These are phyloP conservation scores for Brassica incana DNA, from an alignment of 345 rosid species.

Conservation along the genomic window DNA sequence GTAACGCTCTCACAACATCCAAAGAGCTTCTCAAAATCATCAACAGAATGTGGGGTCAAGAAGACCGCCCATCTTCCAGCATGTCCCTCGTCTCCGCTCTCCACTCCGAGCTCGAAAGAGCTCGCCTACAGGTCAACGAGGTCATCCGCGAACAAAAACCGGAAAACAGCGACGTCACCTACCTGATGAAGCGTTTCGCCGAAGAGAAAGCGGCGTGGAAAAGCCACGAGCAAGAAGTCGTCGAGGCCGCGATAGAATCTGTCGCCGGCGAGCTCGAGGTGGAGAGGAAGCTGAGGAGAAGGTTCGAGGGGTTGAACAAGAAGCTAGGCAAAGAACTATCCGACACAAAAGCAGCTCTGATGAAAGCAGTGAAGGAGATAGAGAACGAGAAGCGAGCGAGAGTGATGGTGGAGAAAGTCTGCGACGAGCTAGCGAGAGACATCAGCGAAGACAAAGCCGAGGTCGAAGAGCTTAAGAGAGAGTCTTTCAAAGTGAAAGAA, in stretches of 20 bases:
- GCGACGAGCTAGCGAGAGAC: slow-evolving; percentile 75
- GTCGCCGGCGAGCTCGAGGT: slow-evolving; percentile 86
- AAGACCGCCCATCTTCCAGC: slow-evolving; percentile 86
- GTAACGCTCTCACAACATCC: slow-evolving; percentile 92
- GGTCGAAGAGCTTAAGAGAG: slow-evolving; percentile 66
- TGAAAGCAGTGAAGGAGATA: slow-evolving; percentile 73
- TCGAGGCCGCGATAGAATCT: slow-evolving; percentile 92
- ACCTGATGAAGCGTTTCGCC: slow-evolving; percentile 86
- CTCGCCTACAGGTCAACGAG: slow-evolving; percentile 87
- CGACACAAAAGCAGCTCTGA: slow-evolving; percentile 67
- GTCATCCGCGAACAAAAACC: slow-evolving; percentile 75
- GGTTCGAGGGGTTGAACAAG: slow-evolving; percentile 90
- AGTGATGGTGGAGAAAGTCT: slow-evolving; percentile 74
- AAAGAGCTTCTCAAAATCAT: slow-evolving; percentile 91
- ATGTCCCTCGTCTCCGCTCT: slow-evolving; percentile 92
- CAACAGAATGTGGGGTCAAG: slow-evolving; percentile 89
- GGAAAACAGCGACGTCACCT: slow-evolving; percentile 70
- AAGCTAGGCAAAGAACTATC: slow-evolving; percentile 83
- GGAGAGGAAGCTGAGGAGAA: slow-evolving; percentile 81
- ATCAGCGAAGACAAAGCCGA: slow-evolving; percentile 62
- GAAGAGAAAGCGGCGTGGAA: slow-evolving; percentile 95
- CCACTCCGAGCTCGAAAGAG: slow-evolving; percentile 96
- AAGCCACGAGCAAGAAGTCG: slow-evolving; percentile 79
- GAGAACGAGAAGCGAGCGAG: slow-evolving; percentile 86
- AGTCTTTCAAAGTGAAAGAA: slow-evolving; percentile 57